These are phyloP conservation scores for thale cress (Arabidopsis thaliana) DNA, from an alignment of 345 rosid genomes.

Conservation along the genomic window DNA sequence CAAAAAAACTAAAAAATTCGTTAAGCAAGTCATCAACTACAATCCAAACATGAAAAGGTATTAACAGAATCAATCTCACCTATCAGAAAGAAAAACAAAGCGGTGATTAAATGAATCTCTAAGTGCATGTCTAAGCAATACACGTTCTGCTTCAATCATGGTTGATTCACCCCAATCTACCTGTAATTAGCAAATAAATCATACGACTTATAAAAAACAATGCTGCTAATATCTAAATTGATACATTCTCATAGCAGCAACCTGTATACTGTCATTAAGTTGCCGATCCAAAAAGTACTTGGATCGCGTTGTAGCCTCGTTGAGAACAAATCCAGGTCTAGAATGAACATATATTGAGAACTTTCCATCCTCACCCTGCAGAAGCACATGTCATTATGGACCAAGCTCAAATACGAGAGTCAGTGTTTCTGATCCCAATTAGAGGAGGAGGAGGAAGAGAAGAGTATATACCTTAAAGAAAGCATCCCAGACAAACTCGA, in stretches of 20 bases:
- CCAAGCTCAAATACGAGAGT: conserved; percentile 4
- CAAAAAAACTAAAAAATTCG: conserved; percentile 48
- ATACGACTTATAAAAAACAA: background rate
- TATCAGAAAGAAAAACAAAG: conserved; percentile 94
- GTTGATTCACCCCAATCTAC: conserved; percentile 97
- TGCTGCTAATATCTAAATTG: background rate
- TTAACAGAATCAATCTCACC: conserved; percentile 52
- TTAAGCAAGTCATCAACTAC: conserved; percentile 44
- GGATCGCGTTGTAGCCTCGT: conserved; percentile 82
- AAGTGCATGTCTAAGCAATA: conserved; percentile 90
- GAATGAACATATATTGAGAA: conserved; percentile 92
- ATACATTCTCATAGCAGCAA: conserved; percentile 35
- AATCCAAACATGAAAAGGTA: conserved; percentile 10
- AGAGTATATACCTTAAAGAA: conserved; percentile 66
- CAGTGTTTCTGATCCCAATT: background rate
- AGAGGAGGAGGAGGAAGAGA: background rate
- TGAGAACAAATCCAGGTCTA: conserved; percentile 90
- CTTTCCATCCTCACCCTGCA: conserved; percentile 75
- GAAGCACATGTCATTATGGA: conserved; percentile 5
- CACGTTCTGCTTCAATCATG: conserved; percentile 95
- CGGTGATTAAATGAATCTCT: conserved; percentile 74
- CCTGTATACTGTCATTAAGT: conserved; percentile 93
- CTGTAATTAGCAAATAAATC: conserved; percentile 52
- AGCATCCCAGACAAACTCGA: conserved; percentile 83
- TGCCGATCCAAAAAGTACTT: conserved; percentile 73